phyloP scores from a whole-genome alignment of 495 filamentous ascomycete genomes.

The Aspergillus leporis region DNA sequence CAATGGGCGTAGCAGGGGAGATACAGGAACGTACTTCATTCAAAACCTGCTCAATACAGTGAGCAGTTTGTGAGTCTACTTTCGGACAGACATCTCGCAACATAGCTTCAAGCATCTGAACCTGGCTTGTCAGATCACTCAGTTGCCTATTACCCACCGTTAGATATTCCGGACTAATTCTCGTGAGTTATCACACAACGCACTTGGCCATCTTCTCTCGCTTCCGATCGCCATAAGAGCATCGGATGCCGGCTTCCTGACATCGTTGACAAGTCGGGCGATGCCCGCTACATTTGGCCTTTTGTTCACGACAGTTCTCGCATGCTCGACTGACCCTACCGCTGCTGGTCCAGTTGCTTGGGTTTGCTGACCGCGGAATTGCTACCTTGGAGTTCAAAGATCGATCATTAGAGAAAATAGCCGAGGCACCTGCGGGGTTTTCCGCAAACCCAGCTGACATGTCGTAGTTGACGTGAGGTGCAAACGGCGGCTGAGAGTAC shows the following conservation, averaged over 20 bases:
- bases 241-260: constrained; percentile 48
- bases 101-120: constrained; percentile 36
- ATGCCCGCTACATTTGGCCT: constrained; percentile 63
- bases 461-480: constrained; percentile 18
- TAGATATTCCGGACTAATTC: constrained; percentile 8
- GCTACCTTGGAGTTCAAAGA: constrained; percentile 36
- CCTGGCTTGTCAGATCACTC: constrained; percentile 38
- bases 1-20: background rate
- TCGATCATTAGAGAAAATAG: constrained; percentile 19
- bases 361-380: constrained; percentile 36
- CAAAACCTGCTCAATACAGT: constrained; percentile 38
- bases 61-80: constrained; percentile 34
- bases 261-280: constrained; percentile 59
- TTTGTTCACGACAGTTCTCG: constrained; percentile 72
- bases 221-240: constrained; percentile 60
- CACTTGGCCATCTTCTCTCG: constrained; percentile 59
- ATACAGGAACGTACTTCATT: constrained; percentile 28
- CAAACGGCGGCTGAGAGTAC: constrained; percentile 20
- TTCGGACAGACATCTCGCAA: constrained; percentile 38
- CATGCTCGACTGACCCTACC: constrained; percentile 58
- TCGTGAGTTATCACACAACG: constrained; percentile 18
- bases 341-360: constrained; percentile 31
- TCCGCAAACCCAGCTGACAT: constrained; percentile 19
- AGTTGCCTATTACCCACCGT: constrained; percentile 36
- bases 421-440: constrained; percentile 13